A percentile compares a stretch with the other conserved stretches of the same genome.
phyloP scores from a whole-genome alignment of 1,284 basidiomycete species.

The Gomphus bonarii region DNA sequence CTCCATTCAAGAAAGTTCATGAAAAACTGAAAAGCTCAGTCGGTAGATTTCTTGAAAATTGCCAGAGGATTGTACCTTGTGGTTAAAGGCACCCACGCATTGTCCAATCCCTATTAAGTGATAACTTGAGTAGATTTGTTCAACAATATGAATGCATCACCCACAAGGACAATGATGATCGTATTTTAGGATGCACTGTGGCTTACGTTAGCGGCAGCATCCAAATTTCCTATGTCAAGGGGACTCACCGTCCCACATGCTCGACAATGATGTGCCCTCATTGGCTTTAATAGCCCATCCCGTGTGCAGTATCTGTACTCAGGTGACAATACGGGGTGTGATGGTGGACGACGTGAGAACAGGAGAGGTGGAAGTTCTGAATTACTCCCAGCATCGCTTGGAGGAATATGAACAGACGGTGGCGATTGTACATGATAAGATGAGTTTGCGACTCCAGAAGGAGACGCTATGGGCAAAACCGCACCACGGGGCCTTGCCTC shows the following conservation, averaged over 20 bases:
- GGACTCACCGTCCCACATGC: conserved; percentile 53
- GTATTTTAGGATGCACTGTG: conserved; percentile 58
- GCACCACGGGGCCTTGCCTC: conserved; percentile 20
- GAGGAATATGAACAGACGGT: neutral
- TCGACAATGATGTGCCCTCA: conserved; percentile 67
- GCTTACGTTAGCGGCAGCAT: neutral
- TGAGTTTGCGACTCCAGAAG: conserved; percentile 6
- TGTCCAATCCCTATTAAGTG: conserved; percentile 58
- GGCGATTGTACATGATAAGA: neutral
- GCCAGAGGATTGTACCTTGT: conserved; percentile 37
- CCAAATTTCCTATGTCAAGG: neutral
- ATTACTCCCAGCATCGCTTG: neutral
- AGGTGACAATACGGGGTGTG: conserved; percentile 39
- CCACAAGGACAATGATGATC: conserved; percentile 72
- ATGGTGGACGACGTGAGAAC: conserved; percentile 29
- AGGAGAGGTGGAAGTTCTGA: conserved; percentile 13
- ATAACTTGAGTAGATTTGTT: neutral
- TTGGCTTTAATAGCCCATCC: conserved; percentile 56
- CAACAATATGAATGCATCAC: conserved; percentile 16
- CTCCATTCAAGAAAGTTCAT: conserved; percentile 59
- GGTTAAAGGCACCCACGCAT: conserved; percentile 74
- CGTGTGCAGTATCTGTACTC: conserved; percentile 48
- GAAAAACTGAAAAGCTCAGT: conserved; percentile 42
- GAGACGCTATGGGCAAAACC: conserved; percentile 17
- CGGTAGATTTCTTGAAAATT: neutral